Conservation (phyloP, 768 basidiomycete genomes). For the Cantharellus cinnabarinus region DNA sequence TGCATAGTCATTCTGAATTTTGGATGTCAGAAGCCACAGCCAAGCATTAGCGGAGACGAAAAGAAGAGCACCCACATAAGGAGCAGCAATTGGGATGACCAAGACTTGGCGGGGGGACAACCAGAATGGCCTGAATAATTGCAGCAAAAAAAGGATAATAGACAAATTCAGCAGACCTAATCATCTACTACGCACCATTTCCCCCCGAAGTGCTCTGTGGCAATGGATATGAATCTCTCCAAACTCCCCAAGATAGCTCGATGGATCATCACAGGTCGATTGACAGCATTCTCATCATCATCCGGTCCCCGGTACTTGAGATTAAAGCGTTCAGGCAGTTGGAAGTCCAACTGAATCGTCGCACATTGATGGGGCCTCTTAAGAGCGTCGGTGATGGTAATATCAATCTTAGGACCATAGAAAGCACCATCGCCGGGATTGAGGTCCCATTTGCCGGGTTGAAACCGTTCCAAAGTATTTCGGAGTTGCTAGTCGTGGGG, state of each 20-base stretch:
- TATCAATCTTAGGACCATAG: slow-evolving; percentile 99
- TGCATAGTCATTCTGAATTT: slow-evolving; percentile 68
- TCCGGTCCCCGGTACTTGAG: slow-evolving; percentile 63
- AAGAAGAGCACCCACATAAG: slow-evolving; percentile 41
- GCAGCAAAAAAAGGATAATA: not conserved
- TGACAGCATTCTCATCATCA: slow-evolving; percentile 18
- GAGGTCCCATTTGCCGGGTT: slow-evolving; percentile 76
- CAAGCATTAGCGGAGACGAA: not conserved
- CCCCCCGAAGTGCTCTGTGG: slow-evolving; percentile 92
- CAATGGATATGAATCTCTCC: slow-evolving; percentile 90
- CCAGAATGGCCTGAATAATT: slow-evolving; percentile 76
- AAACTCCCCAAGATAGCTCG: slow-evolving; percentile 86
- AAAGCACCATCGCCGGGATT: slow-evolving; percentile 97
- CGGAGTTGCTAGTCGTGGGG: slow-evolving; percentile 47
- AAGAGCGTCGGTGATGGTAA: slow-evolving; percentile 84
- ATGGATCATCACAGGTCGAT: slow-evolving; percentile 92
- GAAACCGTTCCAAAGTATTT: slow-evolving; percentile 61
- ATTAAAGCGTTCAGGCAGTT: slow-evolving; percentile 91
- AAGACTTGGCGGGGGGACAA: slow-evolving; percentile 88
- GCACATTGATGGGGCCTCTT: slow-evolving; percentile 92
- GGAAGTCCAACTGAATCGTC: slow-evolving; percentile 97
- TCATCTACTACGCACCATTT: slow-evolving; percentile 53
- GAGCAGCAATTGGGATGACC: slow-evolving; percentile 79
- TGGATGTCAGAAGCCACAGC: slow-evolving; percentile 2
- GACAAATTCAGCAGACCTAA: not conserved